Percentiles rank a stretch among this genome's conserved stretches.
Conservation (phyloP, 2,329 filamentous ascomycete genomes). For the Trichoderma atroviride region DNA sequence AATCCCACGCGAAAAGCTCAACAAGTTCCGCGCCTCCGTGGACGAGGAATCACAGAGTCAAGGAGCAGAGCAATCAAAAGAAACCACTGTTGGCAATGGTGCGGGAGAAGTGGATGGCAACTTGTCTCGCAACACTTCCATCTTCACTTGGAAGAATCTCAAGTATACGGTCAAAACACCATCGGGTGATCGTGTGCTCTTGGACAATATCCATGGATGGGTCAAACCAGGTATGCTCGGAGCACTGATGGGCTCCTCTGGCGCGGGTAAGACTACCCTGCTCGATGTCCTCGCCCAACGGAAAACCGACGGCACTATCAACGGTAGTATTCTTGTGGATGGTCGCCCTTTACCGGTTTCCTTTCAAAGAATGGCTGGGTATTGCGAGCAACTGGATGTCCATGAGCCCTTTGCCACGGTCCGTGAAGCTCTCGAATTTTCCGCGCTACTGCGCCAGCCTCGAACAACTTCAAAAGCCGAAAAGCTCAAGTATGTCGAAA, state of each 20-base stretch:
- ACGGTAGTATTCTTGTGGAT: constrained; percentile 75
- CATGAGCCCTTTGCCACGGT: constrained; percentile 72
- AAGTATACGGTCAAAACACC: constrained; percentile 68
- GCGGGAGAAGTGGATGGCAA: constrained; percentile 34
- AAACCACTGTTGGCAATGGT: not conserved
- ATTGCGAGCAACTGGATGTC: constrained; percentile 80
- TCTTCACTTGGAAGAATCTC: constrained; percentile 76
- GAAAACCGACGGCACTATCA: constrained; percentile 76
- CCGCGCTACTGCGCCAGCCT: constrained; percentile 69
- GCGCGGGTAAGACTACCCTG: constrained; percentile 84
- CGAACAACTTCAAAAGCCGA: constrained; percentile 64
- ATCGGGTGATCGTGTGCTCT: constrained; percentile 64
- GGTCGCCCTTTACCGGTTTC: constrained; percentile 70
- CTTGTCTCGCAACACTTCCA: constrained; percentile 64
- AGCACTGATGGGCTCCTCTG: constrained; percentile 77
- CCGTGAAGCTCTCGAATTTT: constrained; percentile 66
- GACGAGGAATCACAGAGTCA: not conserved
- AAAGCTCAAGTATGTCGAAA: constrained; percentile 75
- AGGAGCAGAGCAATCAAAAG: not conserved
- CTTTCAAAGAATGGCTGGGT: constrained; percentile 79
- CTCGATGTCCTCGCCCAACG: constrained; percentile 80
- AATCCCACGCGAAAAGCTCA: constrained; percentile 62
- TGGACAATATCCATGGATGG: constrained; percentile 82
- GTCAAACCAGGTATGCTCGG: constrained; percentile 81
- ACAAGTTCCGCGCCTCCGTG: constrained; percentile 28